Percentiles rank a stretch among this genome's conserved stretches.
phyloP scores from a whole-genome alignment of 331 rosid genomes.

The Rhamnella rubrinervis region DNA sequence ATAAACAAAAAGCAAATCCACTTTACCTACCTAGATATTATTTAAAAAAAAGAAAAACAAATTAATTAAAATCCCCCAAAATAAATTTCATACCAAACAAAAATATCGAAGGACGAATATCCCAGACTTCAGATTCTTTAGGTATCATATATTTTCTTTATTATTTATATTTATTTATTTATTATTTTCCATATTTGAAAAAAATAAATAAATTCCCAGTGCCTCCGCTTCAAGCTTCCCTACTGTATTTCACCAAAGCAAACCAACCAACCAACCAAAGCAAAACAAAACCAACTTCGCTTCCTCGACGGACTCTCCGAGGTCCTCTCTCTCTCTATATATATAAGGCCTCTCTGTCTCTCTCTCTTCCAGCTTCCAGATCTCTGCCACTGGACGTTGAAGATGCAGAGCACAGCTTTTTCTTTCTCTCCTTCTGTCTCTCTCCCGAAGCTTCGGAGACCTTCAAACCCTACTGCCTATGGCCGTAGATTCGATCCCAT shows the following conservation, averaged over 20 bases:
- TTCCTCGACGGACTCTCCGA: constrained; percentile 54
- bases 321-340: constrained; percentile 1
- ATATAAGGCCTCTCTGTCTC: not conserved
- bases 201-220: too few relatives aligned
- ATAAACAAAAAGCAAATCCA: not conserved
- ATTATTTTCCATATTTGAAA: not conserved
- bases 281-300: constrained; percentile 19
- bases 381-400: constrained; percentile 28
- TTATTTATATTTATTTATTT: not conserved
- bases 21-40: constrained; percentile 2
- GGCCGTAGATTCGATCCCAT: constrained; percentile 22
- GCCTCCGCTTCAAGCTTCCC: not conserved
- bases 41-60: not conserved
- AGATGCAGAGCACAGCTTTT: constrained; percentile 66
- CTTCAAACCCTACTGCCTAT: not conserved
- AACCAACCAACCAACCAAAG: not conserved
- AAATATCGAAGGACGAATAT: not conserved
- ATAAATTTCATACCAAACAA: not conserved
- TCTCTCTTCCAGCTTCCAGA: constrained; percentile 17
- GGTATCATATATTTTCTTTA: not conserved
- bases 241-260: not conserved
- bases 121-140: not conserved
- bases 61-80: not conserved
- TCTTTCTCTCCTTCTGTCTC: constrained; percentile 42
- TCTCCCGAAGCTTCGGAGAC: constrained; percentile 26